phyloP scores from a whole-genome alignment of 331 rosid genomes.

The Prunus yedoensis region DNA sequence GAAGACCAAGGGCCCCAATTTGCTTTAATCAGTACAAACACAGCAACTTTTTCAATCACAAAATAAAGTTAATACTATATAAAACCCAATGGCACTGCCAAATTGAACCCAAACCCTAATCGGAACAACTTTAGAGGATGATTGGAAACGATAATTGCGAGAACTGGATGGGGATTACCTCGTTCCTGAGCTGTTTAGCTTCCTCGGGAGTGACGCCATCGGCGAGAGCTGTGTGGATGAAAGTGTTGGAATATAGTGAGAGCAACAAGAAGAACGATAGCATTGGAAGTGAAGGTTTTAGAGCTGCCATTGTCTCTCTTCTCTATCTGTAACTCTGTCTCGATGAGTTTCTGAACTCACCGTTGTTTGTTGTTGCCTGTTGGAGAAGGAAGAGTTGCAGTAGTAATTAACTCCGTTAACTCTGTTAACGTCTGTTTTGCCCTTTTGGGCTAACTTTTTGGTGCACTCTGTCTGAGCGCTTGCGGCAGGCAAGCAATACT shows the following conservation, averaged over 20 bases:
- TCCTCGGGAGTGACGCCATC: constrained; percentile 67
- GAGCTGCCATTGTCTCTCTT: constrained; percentile 40
- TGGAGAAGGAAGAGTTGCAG: background rate
- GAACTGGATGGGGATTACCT: constrained; percentile 37
- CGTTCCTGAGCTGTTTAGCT: constrained; percentile 69
- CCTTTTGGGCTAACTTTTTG: background rate
- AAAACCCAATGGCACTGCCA: background rate
- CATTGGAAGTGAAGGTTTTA: constrained; percentile 36
- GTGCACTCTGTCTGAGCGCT: background rate
- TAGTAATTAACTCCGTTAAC: background rate
- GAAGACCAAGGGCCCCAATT: background rate
- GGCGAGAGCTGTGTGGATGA: constrained; percentile 35
- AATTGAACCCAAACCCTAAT: background rate
- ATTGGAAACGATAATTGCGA: background rate
- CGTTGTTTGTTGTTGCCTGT: background rate
- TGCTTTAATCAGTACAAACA: background rate
- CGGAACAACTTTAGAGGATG: background rate
- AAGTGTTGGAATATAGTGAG: constrained; percentile 8
- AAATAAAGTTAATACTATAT: background rate
- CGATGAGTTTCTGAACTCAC: background rate
- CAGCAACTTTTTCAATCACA: background rate
- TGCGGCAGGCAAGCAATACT: too few species aligned
- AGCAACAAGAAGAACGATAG: constrained; percentile 27
- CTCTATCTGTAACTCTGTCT: background rate
- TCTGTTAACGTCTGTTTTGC: background rate